Percentiles rank a stretch among this genome's conserved stretches.
phyloP scores from a whole-genome alignment of 2,329 filamentous ascomycete genomes.

The Hypoxylon sp. region DNA sequence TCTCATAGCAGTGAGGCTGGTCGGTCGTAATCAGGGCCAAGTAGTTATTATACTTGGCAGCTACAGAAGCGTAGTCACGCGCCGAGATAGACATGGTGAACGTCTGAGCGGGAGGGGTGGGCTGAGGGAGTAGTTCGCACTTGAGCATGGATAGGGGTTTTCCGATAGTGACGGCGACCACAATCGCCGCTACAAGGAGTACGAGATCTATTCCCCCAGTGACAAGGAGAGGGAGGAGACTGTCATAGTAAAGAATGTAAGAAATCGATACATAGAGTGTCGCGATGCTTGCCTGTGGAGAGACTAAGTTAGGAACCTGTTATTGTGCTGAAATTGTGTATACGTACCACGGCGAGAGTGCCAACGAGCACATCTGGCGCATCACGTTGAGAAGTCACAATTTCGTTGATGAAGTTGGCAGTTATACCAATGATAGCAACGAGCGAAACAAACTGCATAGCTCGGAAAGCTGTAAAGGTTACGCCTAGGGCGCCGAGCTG shows the following conservation, averaged over 20 bases:
- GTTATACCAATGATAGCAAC: slow-evolving; percentile 84
- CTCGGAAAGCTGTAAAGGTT: slow-evolving; percentile 81
- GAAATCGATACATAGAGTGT: slow-evolving; percentile 84
- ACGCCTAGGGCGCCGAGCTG: slow-evolving; percentile 80
- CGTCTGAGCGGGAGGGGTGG: slow-evolving; percentile 56
- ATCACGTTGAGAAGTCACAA: slow-evolving; percentile 75
- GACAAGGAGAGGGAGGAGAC: slow-evolving; percentile 81
- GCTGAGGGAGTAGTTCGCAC: slow-evolving; percentile 70
- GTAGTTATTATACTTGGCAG: slow-evolving; percentile 56
- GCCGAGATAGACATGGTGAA: slow-evolving; percentile 51
- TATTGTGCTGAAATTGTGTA: not conserved
- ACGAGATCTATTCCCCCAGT: slow-evolving; percentile 75
- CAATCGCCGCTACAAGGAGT: slow-evolving; percentile 82
- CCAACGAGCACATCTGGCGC: slow-evolving; percentile 82
- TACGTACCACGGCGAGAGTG: slow-evolving; percentile 83
- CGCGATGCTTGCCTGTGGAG: slow-evolving; percentile 79
- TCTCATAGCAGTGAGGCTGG: slow-evolving; percentile 80
- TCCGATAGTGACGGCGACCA: slow-evolving; percentile 83
- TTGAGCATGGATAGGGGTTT: slow-evolving; percentile 84
- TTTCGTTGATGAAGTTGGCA: slow-evolving; percentile 85
- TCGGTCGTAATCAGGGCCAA: slow-evolving; percentile 66
- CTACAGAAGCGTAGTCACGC: slow-evolving; percentile 46
- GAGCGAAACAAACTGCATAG: slow-evolving; percentile 79
- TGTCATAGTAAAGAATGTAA: slow-evolving; percentile 85
- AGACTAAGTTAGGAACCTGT: slow-evolving; percentile 37